phyloP scores from a whole-genome alignment of 495 filamentous ascomycete species.

The Penicillium cinerascens region DNA sequence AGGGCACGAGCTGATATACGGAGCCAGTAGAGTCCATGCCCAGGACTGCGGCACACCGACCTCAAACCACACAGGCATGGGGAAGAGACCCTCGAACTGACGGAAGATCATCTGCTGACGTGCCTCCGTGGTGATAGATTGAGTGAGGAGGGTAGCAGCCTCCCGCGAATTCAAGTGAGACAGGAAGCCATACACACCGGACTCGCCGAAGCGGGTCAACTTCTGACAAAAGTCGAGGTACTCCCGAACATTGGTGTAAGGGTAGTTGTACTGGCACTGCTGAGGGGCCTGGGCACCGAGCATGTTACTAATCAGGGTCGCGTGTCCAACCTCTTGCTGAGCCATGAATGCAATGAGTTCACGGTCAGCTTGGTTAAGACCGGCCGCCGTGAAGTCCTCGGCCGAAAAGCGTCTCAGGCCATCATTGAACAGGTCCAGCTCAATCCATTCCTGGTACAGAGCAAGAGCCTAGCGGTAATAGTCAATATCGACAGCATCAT shows the following conservation, averaged over 20 bases:
- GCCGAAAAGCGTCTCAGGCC: conserved; percentile 67
- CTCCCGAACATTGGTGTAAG: conserved; percentile 70
- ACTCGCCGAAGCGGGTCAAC: conserved; percentile 76
- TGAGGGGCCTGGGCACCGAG: conserved; percentile 64
- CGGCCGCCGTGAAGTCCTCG: conserved; percentile 65
- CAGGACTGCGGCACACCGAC: conserved; percentile 79
- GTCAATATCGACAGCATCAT: conserved; percentile 17
- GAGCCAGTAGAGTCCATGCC: conserved; percentile 82
- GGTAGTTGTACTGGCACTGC: conserved; percentile 81
- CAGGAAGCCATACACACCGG: conserved; percentile 81
- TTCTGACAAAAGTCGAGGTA: conserved; percentile 87
- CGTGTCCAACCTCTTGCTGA: conserved; percentile 78
- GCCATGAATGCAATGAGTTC: conserved; percentile 81
- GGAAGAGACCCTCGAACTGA: conserved; percentile 78
- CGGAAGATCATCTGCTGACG: conserved; percentile 88
- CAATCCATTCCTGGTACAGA: conserved; percentile 82
- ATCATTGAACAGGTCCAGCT: conserved; percentile 83
- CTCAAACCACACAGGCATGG: conserved; percentile 85
- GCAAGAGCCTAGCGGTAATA: conserved; percentile 47
- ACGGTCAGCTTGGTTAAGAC: conserved; percentile 64
- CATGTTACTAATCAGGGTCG: conserved; percentile 76
- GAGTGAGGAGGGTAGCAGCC: conserved; percentile 66
- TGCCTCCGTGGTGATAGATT: conserved; percentile 79
- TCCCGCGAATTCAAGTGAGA: conserved; percentile 76
- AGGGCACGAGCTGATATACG: conserved; percentile 79